A percentile compares a stretch with the other conserved stretches of the same genome.
phyloP scores from a whole-genome alignment of 495 filamentous ascomycete species.

The Penicillium coprophilum region DNA sequence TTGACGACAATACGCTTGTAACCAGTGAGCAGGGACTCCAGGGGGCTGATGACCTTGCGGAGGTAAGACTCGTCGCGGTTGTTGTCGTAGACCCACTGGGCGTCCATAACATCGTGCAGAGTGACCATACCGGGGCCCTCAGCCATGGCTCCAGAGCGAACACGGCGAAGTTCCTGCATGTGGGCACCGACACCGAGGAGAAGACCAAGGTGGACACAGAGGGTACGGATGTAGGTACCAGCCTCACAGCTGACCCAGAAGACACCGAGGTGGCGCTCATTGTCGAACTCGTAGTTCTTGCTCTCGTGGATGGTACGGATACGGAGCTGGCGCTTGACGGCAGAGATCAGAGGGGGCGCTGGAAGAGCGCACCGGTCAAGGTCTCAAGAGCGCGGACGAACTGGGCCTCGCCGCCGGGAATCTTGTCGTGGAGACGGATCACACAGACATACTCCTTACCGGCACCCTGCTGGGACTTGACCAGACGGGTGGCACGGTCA shows the following conservation, averaged over 20 bases:
- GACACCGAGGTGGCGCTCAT: conserved; percentile 93
- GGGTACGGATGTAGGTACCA: conserved; percentile 95
- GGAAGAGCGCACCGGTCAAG: conserved; percentile 93
- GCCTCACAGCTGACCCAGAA: conserved; percentile 99
- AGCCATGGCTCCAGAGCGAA: conserved; percentile 90
- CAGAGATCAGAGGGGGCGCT: conserved; percentile 96
- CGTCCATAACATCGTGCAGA: conserved; percentile 92
- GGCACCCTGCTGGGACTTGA: conserved; percentile 97
- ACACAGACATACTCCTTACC: conserved; percentile 90
- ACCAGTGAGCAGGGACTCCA: conserved; percentile 84
- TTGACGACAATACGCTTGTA: conserved; percentile 98
- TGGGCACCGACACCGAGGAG: conserved; percentile 92
- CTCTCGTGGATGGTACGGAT: conserved; percentile 95
- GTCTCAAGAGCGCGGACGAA: conserved; percentile 89
- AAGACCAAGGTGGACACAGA: conserved; percentile 94
- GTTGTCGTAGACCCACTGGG: conserved; percentile 92
- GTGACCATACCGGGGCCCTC: conserved; percentile 87
- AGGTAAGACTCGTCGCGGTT: conserved; percentile 84
- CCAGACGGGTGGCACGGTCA: conserved; percentile 91
- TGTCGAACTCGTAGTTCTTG: conserved; percentile 95
- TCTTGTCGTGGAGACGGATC: conserved; percentile 86
- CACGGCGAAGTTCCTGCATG: conserved; percentile 97
- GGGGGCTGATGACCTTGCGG: conserved; percentile 80
- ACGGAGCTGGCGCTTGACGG: conserved; percentile 96
- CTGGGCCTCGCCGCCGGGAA: conserved; percentile 86